These are phyloP conservation scores for Apiospora rasikravindrae DNA, from an alignment of 2,329 filamentous ascomycete species.

Conservation along the genomic window DNA sequence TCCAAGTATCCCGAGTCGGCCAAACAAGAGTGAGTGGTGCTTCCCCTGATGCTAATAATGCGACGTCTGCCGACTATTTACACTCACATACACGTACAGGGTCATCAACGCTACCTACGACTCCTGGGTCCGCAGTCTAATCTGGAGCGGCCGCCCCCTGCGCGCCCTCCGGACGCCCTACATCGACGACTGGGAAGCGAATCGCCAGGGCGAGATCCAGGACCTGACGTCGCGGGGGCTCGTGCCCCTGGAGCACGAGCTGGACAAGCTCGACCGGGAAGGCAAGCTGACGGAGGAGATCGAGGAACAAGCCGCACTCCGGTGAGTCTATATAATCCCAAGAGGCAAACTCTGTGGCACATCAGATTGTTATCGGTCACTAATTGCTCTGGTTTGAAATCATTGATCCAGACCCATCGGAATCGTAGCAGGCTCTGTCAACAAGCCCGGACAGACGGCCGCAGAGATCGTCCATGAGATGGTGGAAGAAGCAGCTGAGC, in stretches of 20 bases:
- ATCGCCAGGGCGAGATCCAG: constrained; percentile 86
- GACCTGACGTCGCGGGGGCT: constrained; percentile 84
- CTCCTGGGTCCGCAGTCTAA: constrained; percentile 71
- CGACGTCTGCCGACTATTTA: not conserved
- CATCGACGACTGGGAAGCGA: constrained; percentile 91
- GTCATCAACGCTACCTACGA: constrained; percentile 24
- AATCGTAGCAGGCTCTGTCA: constrained; percentile 22
- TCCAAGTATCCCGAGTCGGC: constrained; percentile 24
- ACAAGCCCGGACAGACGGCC: constrained; percentile 21
- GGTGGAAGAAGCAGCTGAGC: constrained; percentile 14
- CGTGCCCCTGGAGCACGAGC: constrained; percentile 76
- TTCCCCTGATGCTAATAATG: no score
- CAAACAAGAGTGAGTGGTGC: constrained; percentile 16
- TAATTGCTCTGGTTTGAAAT: not conserved
- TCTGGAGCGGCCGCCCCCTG: constrained; percentile 93
- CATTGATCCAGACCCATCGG: constrained; percentile 18
- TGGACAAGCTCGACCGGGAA: constrained; percentile 23
- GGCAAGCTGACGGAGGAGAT: constrained; percentile 24
- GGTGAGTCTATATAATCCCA: constrained; percentile 1
- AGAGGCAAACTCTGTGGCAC: not conserved
- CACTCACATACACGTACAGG: not conserved
- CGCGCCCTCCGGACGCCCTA: constrained; percentile 91
- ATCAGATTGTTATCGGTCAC: not conserved
- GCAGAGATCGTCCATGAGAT: constrained; percentile 21
- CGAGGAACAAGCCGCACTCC: constrained; percentile 22